A percentile compares a stretch with the other conserved stretches of the same genome.
These are phyloP conservation scores for Arachis stenosperma DNA, from an alignment of 306 rosid species.

Conservation along the genomic window DNA sequence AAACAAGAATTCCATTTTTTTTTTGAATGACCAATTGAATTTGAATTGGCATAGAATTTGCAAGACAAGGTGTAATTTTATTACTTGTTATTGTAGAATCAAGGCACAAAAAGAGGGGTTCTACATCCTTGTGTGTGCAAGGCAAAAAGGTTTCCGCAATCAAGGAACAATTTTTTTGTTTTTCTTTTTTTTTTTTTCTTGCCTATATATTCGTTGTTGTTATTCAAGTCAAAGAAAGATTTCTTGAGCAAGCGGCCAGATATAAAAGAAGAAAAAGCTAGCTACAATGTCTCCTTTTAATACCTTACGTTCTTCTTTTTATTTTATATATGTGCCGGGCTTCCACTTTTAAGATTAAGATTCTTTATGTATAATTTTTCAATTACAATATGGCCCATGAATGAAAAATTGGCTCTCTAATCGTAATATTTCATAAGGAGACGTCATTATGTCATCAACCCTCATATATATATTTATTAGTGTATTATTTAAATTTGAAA, in stretches of 20 bases:
- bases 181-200: slow-evolving; percentile 1
- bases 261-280: slow-evolving; percentile 51
- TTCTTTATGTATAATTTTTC: slow-evolving; percentile 48
- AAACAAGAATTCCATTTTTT: neutral
- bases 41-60: neutral
- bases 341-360: slow-evolving; percentile 64
- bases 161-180: slow-evolving; percentile 46
- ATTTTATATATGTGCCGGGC: slow-evolving; percentile 38
- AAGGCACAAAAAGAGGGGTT: slow-evolving; percentile 36
- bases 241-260: slow-evolving; percentile 72
- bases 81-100: slow-evolving; percentile 20
- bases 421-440: slow-evolving; percentile 11
- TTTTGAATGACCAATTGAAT: neutral
- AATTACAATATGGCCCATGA: slow-evolving; percentile 30
- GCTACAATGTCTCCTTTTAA: slow-evolving; percentile 40
- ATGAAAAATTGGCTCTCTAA: slow-evolving; percentile 22
- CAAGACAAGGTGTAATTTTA: neutral
- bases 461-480: too few relatives aligned
- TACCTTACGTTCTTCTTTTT: neutral
- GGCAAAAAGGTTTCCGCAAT: slow-evolving; percentile 44
- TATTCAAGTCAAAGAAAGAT: slow-evolving; percentile 83
- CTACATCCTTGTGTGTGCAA: slow-evolving; percentile 38
- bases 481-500: too few relatives aligned
- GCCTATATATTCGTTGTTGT: slow-evolving; percentile 29
- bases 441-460: slow-evolving; percentile 11